Conservation (phyloP, 2,329 filamentous ascomycete genomes). For the Spiromastix sp. region DNA sequence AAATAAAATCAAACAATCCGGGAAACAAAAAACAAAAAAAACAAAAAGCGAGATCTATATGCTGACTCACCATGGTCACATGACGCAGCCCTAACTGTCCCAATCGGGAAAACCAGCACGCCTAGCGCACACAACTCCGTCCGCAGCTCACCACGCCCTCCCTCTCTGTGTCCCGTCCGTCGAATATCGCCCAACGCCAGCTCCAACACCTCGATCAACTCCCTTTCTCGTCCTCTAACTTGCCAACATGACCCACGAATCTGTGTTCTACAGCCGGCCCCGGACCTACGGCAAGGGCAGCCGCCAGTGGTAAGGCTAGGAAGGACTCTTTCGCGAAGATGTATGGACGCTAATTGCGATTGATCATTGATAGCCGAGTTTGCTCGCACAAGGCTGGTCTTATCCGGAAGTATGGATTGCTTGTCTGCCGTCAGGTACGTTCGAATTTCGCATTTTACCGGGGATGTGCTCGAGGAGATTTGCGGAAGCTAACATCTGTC, state of each 20-base stretch:
- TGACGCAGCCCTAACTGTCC: not conserved
- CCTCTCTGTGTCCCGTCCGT: not conserved
- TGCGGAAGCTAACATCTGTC: not conserved
- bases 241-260: constrained; percentile 77
- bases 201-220: constrained; percentile 10
- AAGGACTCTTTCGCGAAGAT: not conserved
- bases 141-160: not conserved
- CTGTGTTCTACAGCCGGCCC: constrained; percentile 98
- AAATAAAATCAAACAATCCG: not conserved
- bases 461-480: not conserved
- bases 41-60: no score
- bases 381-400: constrained; percentile 97
- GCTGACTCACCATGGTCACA: no score
- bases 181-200: constrained; percentile 24
- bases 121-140: no score
- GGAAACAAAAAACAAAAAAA: not conserved
- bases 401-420: constrained; percentile 98
- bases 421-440: constrained; percentile 52
- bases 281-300: constrained; percentile 95
- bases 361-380: constrained; percentile 49
- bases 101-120: not conserved
- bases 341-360: constrained; percentile 5
- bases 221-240: constrained; percentile 26
- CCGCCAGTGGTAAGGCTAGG: constrained; percentile 63
- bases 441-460: not conserved